Base-by-base conservation (phyloP, 2,329 filamentous ascomycete genomes). In the Fusarium neocosmosporiellum region DNA sequence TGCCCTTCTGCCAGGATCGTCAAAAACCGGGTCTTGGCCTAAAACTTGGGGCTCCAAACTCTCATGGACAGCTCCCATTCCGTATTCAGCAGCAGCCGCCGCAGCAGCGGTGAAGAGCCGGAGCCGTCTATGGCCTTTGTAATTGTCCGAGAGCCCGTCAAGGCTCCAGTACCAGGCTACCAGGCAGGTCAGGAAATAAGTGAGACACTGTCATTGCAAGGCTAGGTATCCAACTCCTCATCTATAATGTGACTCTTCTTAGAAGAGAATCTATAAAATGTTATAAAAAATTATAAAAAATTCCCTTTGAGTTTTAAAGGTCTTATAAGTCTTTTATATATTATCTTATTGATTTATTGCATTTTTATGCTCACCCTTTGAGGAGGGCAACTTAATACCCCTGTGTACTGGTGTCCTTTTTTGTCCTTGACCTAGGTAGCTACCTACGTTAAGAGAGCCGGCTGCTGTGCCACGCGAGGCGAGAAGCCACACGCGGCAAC, bases 21-120 rank as follows among this genome's bases (percentile, higher is more conserved):
- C 46, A 31, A 53, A 65, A 41, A 29, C 27, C 43, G 39, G 54
- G 64, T 60, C 55, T 65, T 62, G 59, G 33, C 46, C 59, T 29
- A 62, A 46, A 41, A 33, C 59, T 22, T 36, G 31, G 22, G 24
- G 16, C 43, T 22, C 41, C 33, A 60, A 69, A 41, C 27, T 59
- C n/a, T 63, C 50, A 18, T 20, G 5, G 18, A 46, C 43, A 9
- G 33, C 46, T 53, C 5, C 43, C 7, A 53, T 43, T 59, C 57
- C 57, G n/a, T 46, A 59, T 43, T 24, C 37, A 59, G 57, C 43
- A 59, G 57, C n/a, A 31, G 33, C 37, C 31, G 37, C 27, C 22
- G 14, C 27, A 31, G 27, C 46, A 20, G 46, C 58, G 16, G 41
- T 36, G 39, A 60, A 33, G 59, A 31, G 50, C 46, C 20, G 59